Percentiles rank a stretch among this genome's conserved stretches.
Evolutionary conservation across 2,329 filamentous ascomycete genomes (phyloP).

Genomic region (Botrytis pseudocinerea): DNA sequence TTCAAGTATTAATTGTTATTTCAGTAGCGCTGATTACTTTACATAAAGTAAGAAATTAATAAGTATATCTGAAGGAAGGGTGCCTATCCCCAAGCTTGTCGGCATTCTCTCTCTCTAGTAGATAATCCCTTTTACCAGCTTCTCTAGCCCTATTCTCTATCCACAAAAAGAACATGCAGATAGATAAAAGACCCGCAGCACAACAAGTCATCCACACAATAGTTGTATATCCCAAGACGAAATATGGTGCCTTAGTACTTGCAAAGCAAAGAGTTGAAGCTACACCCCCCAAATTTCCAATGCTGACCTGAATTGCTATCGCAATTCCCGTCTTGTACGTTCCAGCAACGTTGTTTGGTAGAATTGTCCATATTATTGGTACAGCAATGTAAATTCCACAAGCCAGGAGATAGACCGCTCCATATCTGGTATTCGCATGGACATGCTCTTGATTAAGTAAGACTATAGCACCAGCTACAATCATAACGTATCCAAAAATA

Average conservation of each 20-base stretch:
- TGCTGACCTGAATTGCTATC: neutral
- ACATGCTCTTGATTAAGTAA: neutral
- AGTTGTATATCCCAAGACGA: neutral
- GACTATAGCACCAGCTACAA: neutral
- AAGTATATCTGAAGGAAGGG: slow-evolving; percentile 3
- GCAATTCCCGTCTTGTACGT: neutral
- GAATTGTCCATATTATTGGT: neutral
- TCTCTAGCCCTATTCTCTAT: slow-evolving; percentile 4
- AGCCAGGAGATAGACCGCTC: neutral
- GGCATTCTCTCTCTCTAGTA: neutral
- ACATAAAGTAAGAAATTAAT: neutral
- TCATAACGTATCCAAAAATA: neutral
- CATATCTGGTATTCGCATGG: neutral
- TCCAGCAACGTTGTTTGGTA: neutral
- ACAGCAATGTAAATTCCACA: neutral
- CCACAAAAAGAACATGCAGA: neutral
- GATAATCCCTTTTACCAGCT: neutral
- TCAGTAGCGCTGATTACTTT: neutral
- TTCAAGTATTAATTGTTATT: neutral
- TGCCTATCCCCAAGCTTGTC: neutral
- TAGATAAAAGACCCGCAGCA: neutral
- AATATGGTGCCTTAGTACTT: neutral
- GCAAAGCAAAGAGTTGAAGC: slow-evolving; percentile 9
- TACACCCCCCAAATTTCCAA: neutral
- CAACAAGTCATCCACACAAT: neutral